These are phyloP conservation scores for Candida sanyiensis DNA, from an alignment of 805 yeast genomes.

Conservation along the genomic window DNA sequence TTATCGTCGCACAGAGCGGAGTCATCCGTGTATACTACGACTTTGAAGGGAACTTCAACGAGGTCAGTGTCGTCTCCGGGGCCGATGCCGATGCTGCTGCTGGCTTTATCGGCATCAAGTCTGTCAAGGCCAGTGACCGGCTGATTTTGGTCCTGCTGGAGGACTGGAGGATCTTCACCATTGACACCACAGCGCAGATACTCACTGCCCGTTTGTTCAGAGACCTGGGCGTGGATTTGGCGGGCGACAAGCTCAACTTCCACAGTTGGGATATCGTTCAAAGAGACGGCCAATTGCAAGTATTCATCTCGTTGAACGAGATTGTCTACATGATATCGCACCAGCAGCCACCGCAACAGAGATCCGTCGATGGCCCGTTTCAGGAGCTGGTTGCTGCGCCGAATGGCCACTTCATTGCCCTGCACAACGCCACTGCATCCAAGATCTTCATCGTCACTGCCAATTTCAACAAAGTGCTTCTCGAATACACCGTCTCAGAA, in stretches of 20 bases:
- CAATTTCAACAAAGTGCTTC: conserved; percentile 25
- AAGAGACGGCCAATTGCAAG: conserved; percentile 14
- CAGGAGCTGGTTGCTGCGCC: conserved; percentile 42
- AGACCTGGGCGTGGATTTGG: conserved; percentile 12
- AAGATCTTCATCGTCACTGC: conserved; percentile 46
- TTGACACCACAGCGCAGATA: conserved; percentile 34
- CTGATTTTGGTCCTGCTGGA: conserved; percentile 41
- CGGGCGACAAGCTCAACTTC: conserved; percentile 10
- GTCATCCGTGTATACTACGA: conserved; percentile 54
- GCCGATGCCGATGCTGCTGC: conserved; percentile 34
- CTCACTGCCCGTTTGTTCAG: conserved; percentile 17
- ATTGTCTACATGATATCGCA: conserved; percentile 9
- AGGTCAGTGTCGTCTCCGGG: conserved; percentile 21
- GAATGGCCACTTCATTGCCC: conserved; percentile 49
- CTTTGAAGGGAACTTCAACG: conserved; percentile 61
- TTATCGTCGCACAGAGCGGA: conserved; percentile 50
- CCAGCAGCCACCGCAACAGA: conserved; percentile 8
- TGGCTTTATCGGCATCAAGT: conserved; percentile 29
- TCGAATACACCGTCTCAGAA: conserved; percentile 24
- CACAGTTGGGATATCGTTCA: conserved; percentile 20
- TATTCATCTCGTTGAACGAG: conserved; percentile 13
- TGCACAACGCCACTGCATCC: conserved; percentile 36
- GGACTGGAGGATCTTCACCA: conserved; percentile 36
- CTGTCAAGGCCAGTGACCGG: conserved; percentile 34
- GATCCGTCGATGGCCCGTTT: conserved; percentile 47